Base-by-base conservation (phyloP, 1,139 yeast genomes). In the Starmera stellimalicola region DNA sequence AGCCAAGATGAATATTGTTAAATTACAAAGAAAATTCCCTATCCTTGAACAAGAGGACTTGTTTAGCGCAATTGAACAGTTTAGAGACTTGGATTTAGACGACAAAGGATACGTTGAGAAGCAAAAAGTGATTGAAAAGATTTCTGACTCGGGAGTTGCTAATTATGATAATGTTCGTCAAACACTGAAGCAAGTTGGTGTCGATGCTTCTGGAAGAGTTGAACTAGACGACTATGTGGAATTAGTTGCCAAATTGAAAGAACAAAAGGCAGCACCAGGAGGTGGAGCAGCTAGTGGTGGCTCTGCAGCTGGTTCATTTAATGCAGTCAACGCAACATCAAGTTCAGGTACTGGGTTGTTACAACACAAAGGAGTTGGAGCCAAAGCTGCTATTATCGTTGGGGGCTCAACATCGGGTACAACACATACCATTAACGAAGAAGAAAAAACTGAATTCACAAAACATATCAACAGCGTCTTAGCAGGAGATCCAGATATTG, bases 101-200 rank as follows among this genome's bases (percentile, higher is more conserved):
- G 98, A 91, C 48, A 77, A 81, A 49, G 99, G 99, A n/a, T 85
- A 88, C 73, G 88, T 81, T 27, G 96, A 88, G 52, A 91, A 88
- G 62, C 88, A 82, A 55, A 82, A 80, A 37, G 93, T 83, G 23
- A 80, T 88, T 55, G 87, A 87, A 54, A 75, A 88, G 3, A 77
- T 87, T 30, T 75, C 94, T 17, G 76, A 77, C 42, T 62, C 75
- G 27, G 96, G 96, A 16, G 73, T 73, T 33, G 91, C 83, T 35
- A 60, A 87, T 27, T 91, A 91, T 54, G 98, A 91, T 57, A 83
- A 82, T 44, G 91, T 94, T 26, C 80, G 99, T 63, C 94, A 87
- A 56, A 83, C 96, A 2, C 70, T 91, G 55, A 91, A 88, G 54
- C 73, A 70, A 30, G 96, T 87, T 33, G 81, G 82, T 47, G 94